phyloP scores from a whole-genome alignment of 2,329 filamentous ascomycete genomes.

The Sporothrix mexicana region DNA sequence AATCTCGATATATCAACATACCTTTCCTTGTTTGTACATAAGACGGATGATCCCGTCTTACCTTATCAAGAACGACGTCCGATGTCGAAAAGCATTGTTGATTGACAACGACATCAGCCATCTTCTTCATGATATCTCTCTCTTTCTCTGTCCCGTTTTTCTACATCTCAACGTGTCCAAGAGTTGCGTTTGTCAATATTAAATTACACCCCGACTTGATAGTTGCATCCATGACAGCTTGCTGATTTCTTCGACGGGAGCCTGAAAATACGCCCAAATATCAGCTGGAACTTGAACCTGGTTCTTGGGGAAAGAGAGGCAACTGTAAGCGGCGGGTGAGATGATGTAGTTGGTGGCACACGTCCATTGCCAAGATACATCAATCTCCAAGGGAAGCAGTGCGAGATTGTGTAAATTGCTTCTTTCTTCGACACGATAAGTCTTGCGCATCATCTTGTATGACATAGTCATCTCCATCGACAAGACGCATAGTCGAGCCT shows the following conservation, averaged over 20 bases:
- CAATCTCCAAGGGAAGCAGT: neutral
- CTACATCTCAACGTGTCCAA: neutral
- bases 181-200: neutral
- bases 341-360: neutral
- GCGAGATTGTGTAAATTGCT: neutral
- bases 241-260: too few relatives aligned
- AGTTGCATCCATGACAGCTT: neutral
- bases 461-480: neutral
- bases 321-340: neutral
- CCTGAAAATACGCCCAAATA: too few relatives aligned
- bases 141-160: neutral
- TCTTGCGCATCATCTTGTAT: neutral
- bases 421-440: neutral
- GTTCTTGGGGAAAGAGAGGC: too few relatives aligned
- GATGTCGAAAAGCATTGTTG: neutral
- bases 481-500: neutral
- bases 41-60: conserved; percentile 19
- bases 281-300: too few relatives aligned
- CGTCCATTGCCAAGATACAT: neutral
- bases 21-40: neutral
- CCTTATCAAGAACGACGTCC: conserved; percentile 19
- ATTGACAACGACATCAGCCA: neutral
- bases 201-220: neutral
- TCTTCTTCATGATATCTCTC: neutral
- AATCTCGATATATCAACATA: conserved; percentile 1